Percentiles rank a stretch among this genome's conserved stretches.
phyloP scores from a whole-genome alignment of 192 early-diverging fungal genomes.

The Entophlyctis luteolus region DNA sequence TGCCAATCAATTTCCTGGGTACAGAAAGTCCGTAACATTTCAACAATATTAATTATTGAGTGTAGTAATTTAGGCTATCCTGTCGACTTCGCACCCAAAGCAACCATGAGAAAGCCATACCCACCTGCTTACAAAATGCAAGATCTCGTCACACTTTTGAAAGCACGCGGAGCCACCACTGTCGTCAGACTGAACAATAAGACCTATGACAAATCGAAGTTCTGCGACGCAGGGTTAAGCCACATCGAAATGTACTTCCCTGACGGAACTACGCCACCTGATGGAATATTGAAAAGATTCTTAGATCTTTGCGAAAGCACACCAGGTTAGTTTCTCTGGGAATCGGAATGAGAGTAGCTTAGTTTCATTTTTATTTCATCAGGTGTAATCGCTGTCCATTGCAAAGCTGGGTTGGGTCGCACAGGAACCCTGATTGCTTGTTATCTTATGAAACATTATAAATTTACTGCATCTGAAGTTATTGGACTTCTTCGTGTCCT shows the following conservation, averaged over 20 bases:
- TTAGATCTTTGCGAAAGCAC: slow-evolving; percentile 59
- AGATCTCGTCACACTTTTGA: slow-evolving; percentile 53
- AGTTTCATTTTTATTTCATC: neutral
- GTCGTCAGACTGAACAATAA: slow-evolving; percentile 65
- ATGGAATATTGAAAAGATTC: slow-evolving; percentile 58
- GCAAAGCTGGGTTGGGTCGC: slow-evolving; percentile 60
- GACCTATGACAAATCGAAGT: slow-evolving; percentile 57
- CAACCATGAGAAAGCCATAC: slow-evolving; percentile 21
- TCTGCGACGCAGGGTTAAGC: slow-evolving; percentile 56
- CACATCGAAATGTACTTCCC: slow-evolving; percentile 67
- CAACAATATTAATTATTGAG: too few species aligned
- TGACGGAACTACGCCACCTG: slow-evolving; percentile 66
- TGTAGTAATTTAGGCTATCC: too few species aligned
- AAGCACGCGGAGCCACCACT: slow-evolving; percentile 41
- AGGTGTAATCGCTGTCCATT: slow-evolving; percentile 59
- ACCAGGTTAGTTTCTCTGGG: slow-evolving; percentile 29
- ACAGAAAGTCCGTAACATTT: too few species aligned
- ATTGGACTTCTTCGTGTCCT: slow-evolving; percentile 63
- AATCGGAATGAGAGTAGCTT: slow-evolving; percentile 13
- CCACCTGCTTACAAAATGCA: slow-evolving; percentile 46
- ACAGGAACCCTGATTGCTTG: slow-evolving; percentile 57
- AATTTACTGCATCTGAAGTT: slow-evolving; percentile 61
- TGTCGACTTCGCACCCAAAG: too few species aligned
- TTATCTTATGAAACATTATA: slow-evolving; percentile 68
- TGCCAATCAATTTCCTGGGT: neutral